phyloP scores from a whole-genome alignment of 805 yeast genomes.

The Candida qinlingensis region DNA sequence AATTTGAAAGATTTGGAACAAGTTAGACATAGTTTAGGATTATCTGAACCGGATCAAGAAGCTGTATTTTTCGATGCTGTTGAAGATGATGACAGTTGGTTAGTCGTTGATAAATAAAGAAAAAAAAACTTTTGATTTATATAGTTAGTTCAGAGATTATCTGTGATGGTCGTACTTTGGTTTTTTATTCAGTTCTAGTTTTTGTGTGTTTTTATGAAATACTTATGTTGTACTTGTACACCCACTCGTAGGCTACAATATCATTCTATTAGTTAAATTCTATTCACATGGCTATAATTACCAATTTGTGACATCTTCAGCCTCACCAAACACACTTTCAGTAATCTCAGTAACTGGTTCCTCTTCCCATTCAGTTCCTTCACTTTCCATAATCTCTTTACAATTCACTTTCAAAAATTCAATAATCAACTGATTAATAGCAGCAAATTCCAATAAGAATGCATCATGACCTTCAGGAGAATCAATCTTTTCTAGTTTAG shows the following conservation, averaged over 20 bases:
- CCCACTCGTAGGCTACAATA: too few species aligned
- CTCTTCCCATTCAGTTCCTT: constrained; percentile 39
- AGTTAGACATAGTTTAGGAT: background rate
- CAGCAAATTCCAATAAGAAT: constrained; percentile 80
- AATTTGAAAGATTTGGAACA: background rate
- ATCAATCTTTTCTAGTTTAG: constrained; percentile 63
- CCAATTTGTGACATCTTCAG: constrained; percentile 93
- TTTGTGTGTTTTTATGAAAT: too few species aligned
- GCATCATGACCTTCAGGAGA: constrained; percentile 99
- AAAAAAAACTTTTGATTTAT: background rate
- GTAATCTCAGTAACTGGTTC: constrained; percentile 39
- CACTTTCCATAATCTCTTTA: constrained; percentile 50
- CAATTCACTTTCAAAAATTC: constrained; percentile 57
- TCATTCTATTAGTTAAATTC: too few species aligned
- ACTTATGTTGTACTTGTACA: too few species aligned
- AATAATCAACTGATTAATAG: constrained; percentile 65
- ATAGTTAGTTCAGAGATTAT: background rate
- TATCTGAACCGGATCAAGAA: background rate
- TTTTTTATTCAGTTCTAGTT: too few species aligned
- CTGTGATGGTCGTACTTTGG: too few species aligned
- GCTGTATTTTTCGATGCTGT: background rate
- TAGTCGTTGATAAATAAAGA: constrained; percentile 9
- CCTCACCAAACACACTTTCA: constrained; percentile 85
- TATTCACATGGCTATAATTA: constrained; percentile 23
- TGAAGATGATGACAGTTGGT: constrained; percentile 16